A percentile compares a stretch with the other conserved stretches of the same genome.
Evolutionary conservation across 305 asterid genomes (phyloP).

Genomic region (Solanum hybrid): DNA sequence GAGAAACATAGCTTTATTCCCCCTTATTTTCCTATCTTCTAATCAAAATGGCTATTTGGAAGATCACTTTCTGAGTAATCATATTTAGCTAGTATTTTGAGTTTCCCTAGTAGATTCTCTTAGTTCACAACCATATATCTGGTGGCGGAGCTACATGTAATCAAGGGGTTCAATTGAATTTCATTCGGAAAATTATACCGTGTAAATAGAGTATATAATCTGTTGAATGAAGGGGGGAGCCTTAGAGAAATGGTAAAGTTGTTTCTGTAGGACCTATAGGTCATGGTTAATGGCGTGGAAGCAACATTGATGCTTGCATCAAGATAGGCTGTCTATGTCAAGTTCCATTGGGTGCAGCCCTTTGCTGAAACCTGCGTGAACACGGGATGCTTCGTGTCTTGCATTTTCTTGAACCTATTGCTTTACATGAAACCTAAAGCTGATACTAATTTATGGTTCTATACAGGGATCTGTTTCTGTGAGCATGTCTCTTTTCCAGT

Average conservation of each 20-base stretch:
- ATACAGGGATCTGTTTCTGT: slow-evolving; percentile 90
- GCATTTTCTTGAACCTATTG: not conserved
- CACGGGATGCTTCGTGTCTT: not conserved
- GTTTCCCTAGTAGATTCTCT: not conserved
- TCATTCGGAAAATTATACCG: not conserved
- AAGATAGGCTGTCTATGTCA: not conserved
- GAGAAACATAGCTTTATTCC: not conserved
- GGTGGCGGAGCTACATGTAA: not conserved
- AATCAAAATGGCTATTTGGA: not conserved
- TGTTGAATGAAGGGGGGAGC: not conserved
- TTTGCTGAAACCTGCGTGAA: not conserved
- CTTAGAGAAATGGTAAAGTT: not conserved
- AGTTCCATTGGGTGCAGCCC: not conserved
- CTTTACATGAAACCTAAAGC: not conserved
- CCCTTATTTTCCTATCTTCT: not conserved
- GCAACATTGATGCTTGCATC: not conserved
- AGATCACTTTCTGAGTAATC: not conserved
- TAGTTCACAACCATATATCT: not conserved
- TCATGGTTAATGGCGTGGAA: not conserved
- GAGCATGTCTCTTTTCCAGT: slow-evolving; percentile 77
- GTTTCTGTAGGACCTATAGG: not conserved
- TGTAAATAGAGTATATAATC: not conserved
- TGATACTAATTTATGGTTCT: not conserved
- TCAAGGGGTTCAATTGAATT: not conserved
- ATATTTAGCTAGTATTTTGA: not conserved